Evolutionary conservation across 805 yeast species (phyloP).

Genomic region (Metschnikowia bowlesiae): DNA sequence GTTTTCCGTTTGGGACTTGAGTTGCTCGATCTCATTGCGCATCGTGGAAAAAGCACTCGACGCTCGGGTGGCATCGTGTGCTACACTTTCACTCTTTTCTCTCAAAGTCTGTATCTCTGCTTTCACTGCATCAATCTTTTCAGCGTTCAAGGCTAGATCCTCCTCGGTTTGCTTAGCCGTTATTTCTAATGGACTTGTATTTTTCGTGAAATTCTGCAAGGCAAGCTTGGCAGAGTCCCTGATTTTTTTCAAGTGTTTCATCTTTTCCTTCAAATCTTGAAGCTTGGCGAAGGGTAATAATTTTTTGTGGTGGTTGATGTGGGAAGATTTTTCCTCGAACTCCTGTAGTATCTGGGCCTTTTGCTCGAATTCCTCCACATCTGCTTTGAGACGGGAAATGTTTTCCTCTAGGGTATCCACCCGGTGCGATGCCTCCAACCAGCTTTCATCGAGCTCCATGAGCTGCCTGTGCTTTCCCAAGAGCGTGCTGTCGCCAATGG

Average conservation of each 20-base stretch:
- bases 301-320: constrained; percentile 33
- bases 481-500: constrained; percentile 62
- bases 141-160: neutral
- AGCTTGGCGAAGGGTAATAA: constrained; percentile 39
- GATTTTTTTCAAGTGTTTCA: constrained; percentile 28
- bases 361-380: constrained; percentile 37
- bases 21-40: constrained; percentile 11
- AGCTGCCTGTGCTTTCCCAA: constrained; percentile 53
- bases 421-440: constrained; percentile 23
- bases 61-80: neutral
- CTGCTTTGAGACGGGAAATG: constrained; percentile 30
- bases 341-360: constrained; percentile 46
- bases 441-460: constrained; percentile 44
- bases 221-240: constrained; percentile 34
- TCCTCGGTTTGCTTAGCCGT: neutral
- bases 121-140: neutral
- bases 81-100: constrained; percentile 4
- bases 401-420: constrained; percentile 26
- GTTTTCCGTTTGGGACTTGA: constrained; percentile 11
- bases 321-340: constrained; percentile 42
- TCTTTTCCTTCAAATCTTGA: constrained; percentile 32
- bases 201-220: constrained; percentile 23
- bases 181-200: constrained; percentile 22
- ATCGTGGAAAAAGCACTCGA: constrained; percentile 2
- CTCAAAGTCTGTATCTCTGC: neutral